Percentiles rank a stretch among this genome's conserved stretches.
These are phyloP conservation scores for Aspergillus vadensis DNA, from an alignment of 2,329 filamentous ascomycete species.

Conservation along the genomic window DNA sequence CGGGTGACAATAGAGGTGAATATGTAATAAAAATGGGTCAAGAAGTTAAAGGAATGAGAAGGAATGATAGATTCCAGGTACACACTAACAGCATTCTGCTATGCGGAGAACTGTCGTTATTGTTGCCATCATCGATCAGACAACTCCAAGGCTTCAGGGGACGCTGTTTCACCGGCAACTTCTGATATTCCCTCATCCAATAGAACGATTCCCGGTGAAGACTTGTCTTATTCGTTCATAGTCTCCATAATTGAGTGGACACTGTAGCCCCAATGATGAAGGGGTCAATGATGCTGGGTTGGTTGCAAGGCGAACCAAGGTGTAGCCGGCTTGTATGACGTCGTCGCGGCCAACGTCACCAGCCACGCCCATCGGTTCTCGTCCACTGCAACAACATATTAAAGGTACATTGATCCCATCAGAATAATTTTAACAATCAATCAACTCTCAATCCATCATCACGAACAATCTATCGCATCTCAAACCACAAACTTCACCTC, in stretches of 20 bases:
- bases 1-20: neutral
- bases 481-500: neutral
- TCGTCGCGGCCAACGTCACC: constrained; percentile 9
- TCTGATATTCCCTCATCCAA: neutral
- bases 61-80: neutral
- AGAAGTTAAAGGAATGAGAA: neutral
- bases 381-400: constrained; percentile 4
- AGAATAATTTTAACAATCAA: neutral
- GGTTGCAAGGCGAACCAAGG: constrained; percentile 7
- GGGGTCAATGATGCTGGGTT: neutral
- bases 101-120: neutral
- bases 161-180: neutral
- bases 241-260: constrained; percentile 3
- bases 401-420: neutral
- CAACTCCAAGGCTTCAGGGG: neutral
- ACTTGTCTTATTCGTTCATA: neutral
- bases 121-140: neutral
- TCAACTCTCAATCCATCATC: neutral
- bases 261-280: neutral
- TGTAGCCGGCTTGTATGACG: constrained; percentile 3
- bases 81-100: neutral
- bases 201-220: neutral
- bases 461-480: neutral
- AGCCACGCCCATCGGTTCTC: neutral
- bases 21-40: neutral